phyloP scores from a whole-genome alignment of 2,329 filamentous ascomycete genomes.

The Berkeleyomyces basicola region DNA sequence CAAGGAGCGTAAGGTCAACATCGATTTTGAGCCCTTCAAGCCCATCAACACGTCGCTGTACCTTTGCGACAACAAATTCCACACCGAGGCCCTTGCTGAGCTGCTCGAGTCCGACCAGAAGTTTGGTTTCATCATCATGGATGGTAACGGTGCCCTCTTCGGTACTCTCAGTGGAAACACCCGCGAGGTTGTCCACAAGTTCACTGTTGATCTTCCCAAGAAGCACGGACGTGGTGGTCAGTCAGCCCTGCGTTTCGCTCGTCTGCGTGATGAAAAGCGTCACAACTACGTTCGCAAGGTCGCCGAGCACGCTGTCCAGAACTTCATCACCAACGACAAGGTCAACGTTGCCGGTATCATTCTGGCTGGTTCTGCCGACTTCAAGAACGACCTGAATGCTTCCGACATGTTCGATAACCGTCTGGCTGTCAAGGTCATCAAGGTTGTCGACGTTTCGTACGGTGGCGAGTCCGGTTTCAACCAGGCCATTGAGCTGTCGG shows the following conservation, averaged over 20 bases:
- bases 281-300: slow-evolving; percentile 99
- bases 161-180: slow-evolving; percentile 96
- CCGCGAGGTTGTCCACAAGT: slow-evolving; percentile 91
- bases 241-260: slow-evolving; percentile 96
- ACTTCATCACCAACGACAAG: slow-evolving; percentile 97
- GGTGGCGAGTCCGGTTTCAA: slow-evolving; percentile 99
- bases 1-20: slow-evolving; percentile 99
- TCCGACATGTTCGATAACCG: slow-evolving; percentile 95
- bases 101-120: slow-evolving; percentile 97
- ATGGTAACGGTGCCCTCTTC: slow-evolving; percentile 94
- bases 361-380: slow-evolving; percentile 91
- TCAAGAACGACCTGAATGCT: slow-evolving; percentile 97
- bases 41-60: slow-evolving; percentile 99
- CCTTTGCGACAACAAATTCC: slow-evolving; percentile 99
- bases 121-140: slow-evolving; percentile 99
- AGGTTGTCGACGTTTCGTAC: slow-evolving; percentile 97
- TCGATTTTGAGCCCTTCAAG: slow-evolving; percentile 99
- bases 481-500: slow-evolving; percentile 89
- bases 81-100: slow-evolving; percentile 92
- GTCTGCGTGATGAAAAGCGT: slow-evolving; percentile 97
- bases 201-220: slow-evolving; percentile 96
- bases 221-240: slow-evolving; percentile 99
- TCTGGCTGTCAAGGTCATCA: slow-evolving; percentile 89
- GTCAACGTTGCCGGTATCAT: slow-evolving; percentile 94
- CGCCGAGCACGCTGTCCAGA: slow-evolving; percentile 91